These are phyloP conservation scores for Claviceps fusiformis DNA, from an alignment of 2,329 filamentous ascomycete genomes.

Conservation along the genomic window DNA sequence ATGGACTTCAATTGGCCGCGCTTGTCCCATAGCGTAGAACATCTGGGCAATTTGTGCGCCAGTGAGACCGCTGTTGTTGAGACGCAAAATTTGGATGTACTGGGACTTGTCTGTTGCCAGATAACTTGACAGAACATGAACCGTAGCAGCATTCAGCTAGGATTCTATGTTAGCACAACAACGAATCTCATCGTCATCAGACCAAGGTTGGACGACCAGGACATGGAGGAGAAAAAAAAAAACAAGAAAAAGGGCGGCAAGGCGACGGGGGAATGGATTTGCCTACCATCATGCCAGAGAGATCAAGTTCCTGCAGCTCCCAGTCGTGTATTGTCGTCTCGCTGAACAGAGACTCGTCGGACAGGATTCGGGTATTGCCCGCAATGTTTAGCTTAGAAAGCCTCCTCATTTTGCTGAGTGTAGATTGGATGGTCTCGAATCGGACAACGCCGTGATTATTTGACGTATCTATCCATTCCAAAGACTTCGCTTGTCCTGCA, in stretches of 20 bases:
- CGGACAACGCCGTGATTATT: conserved; percentile 38
- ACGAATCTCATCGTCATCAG: conserved; percentile 1
- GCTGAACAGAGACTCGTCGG: conserved; percentile 32
- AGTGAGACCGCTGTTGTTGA: conserved; percentile 39
- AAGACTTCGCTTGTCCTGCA: conserved; percentile 27
- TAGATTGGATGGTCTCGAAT: conserved; percentile 30
- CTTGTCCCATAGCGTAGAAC: conserved; percentile 35
- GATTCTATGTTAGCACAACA: background rate
- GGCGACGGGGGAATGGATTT: background rate
- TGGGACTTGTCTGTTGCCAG: conserved; percentile 26
- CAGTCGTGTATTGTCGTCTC: conserved; percentile 28
- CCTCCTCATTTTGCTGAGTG: conserved; percentile 29
- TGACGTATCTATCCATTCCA: conserved; percentile 38
- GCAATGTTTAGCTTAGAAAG: conserved; percentile 36
- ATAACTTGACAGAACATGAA: conserved; percentile 33
- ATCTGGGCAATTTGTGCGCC: conserved; percentile 36
- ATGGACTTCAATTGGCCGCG: conserved; percentile 32
- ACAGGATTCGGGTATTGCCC: conserved; percentile 33
- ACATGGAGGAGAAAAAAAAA: background rate
- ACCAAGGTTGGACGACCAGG: background rate
- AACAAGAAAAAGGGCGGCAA: too few relatives aligned
- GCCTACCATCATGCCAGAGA: conserved; percentile 38
- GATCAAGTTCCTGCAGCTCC: conserved; percentile 38
- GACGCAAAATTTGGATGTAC: conserved; percentile 28
- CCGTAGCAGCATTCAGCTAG: conserved; percentile 36